These are phyloP conservation scores for Fusarium circinatum DNA, from an alignment of 2,329 filamentous ascomycete species.

Conservation along the genomic window DNA sequence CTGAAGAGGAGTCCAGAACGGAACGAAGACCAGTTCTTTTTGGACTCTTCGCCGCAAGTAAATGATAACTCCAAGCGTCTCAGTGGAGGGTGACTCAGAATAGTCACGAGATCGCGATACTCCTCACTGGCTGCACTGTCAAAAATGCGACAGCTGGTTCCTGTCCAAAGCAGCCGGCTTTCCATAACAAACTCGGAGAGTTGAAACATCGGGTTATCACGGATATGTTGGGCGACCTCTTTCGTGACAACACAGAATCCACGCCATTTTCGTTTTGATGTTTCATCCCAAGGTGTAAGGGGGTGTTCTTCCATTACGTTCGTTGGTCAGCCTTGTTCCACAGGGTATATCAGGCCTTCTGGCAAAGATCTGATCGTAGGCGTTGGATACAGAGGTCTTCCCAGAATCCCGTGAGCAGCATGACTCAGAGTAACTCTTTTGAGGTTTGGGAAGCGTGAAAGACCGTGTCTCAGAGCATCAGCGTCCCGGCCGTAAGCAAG, in stretches of 20 bases:
- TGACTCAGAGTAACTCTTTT: constrained; percentile 52
- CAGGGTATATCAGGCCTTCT: constrained; percentile 52
- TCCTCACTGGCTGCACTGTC: not conserved
- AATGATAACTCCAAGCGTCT: constrained; percentile 16
- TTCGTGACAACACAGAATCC: constrained; percentile 46
- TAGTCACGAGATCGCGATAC: not conserved
- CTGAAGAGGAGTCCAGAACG: not conserved
- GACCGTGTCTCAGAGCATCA: constrained; percentile 44
- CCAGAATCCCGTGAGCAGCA: constrained; percentile 50
- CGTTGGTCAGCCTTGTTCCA: constrained; percentile 44
- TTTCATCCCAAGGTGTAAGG: not conserved
- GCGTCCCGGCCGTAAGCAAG: constrained; percentile 43
- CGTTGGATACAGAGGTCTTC: constrained; percentile 52
- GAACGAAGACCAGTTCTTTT: not conserved
- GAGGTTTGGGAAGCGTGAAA: constrained; percentile 49
- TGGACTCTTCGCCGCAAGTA: rapidly evolving
- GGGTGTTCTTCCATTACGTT: not conserved
- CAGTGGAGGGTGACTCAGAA: constrained; percentile 1
- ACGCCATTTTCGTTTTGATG: constrained; percentile 33
- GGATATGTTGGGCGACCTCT: constrained; percentile 38
- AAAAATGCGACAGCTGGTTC: constrained; percentile 38
- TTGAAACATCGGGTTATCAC: not conserved
- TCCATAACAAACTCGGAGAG: constrained; percentile 52
- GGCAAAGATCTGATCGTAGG: not conserved
- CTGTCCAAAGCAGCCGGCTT: constrained; percentile 42